Percentiles rank a stretch among this genome's conserved stretches.
phyloP scores from a whole-genome alignment of 1,284 basidiomycete species.

The Cutaneotrichosporon cyanovorans region DNA sequence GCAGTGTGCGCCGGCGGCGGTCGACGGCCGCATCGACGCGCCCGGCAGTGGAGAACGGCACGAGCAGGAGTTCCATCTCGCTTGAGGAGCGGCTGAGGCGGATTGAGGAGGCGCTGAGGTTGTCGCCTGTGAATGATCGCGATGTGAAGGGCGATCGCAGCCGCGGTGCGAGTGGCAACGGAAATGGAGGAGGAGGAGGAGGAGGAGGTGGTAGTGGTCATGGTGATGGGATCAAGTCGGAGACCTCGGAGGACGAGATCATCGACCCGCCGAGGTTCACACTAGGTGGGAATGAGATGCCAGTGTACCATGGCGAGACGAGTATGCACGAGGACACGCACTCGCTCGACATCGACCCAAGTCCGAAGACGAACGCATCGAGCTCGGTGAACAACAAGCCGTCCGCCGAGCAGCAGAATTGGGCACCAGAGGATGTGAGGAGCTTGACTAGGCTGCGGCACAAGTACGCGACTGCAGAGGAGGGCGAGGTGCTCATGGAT shows the following conservation, averaged over 20 bases:
- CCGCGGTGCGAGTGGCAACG: background rate
- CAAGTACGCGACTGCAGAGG: slow-evolving; percentile 19
- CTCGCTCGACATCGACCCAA: slow-evolving; percentile 2
- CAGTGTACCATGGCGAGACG: slow-evolving; percentile 17
- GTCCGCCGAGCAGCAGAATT: slow-evolving; percentile 7
- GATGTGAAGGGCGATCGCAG: background rate
- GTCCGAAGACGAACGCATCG: slow-evolving; percentile 2
- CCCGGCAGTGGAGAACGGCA: background rate
- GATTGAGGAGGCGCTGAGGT: slow-evolving; percentile 16
- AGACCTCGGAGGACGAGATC: slow-evolving; percentile 1
- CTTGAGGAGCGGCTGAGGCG: slow-evolving; percentile 15
- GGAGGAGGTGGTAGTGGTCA: background rate
- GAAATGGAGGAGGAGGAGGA: background rate
- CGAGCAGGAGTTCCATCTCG: background rate
- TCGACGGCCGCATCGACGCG: background rate
- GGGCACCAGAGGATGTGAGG: slow-evolving; percentile 14
- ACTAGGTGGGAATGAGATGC: slow-evolving; percentile 13
- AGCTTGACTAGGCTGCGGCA: slow-evolving; percentile 14
- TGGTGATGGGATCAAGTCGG: too few species aligned
- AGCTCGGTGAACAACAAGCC: background rate
- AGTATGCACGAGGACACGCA: slow-evolving; percentile 13
- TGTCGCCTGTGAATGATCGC: slow-evolving; percentile 4
- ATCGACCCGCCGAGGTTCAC: slow-evolving; percentile 20
- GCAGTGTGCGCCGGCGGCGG: slow-evolving; percentile 7
- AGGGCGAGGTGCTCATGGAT: slow-evolving; percentile 19